A percentile compares a stretch with the other conserved stretches of the same genome.
phyloP scores from a whole-genome alignment of 2,329 filamentous ascomycete species.

The Colletotrichum shisoi region DNA sequence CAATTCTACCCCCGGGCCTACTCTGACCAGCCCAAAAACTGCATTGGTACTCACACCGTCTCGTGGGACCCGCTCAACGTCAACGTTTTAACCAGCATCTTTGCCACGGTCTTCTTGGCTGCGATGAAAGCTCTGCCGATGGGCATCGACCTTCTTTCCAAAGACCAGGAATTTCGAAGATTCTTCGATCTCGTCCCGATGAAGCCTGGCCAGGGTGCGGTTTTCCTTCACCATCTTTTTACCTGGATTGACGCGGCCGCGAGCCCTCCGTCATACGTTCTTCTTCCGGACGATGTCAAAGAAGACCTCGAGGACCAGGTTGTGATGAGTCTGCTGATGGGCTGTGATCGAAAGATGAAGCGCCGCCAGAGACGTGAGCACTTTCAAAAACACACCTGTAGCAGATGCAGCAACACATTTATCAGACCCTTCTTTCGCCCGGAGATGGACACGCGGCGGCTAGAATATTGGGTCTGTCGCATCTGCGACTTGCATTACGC shows the following conservation, averaged over 20 bases:
- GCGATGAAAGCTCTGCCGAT: slow-evolving; percentile 29
- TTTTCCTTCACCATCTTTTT: slow-evolving; percentile 31
- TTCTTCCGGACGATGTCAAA: not conserved
- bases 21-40: not conserved
- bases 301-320: slow-evolving; percentile 28
- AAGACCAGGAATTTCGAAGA: slow-evolving; percentile 15
- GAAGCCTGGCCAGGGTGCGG: slow-evolving; percentile 15
- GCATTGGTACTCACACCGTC: slow-evolving; percentile 27
- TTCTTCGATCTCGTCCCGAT: slow-evolving; percentile 35
- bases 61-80: slow-evolving; percentile 21
- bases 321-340: slow-evolving; percentile 22
- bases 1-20: slow-evolving; percentile 33
- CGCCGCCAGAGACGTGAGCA: not conserved
- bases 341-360: not conserved
- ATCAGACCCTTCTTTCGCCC: slow-evolving; percentile 10
- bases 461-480: slow-evolving; percentile 17
- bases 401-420: slow-evolving; percentile 6
- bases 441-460: not conserved
- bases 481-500: slow-evolving; percentile 3
- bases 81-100: not conserved
- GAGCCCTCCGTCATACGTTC: not conserved
- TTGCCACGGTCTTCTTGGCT: slow-evolving; percentile 28
- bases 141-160: slow-evolving; percentile 26
- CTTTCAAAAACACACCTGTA: slow-evolving; percentile 5
- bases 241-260: slow-evolving; percentile 10